These are phyloP conservation scores for Ashbya aceris DNA, from an alignment of 1,139 yeast species.

Conservation along the genomic window DNA sequence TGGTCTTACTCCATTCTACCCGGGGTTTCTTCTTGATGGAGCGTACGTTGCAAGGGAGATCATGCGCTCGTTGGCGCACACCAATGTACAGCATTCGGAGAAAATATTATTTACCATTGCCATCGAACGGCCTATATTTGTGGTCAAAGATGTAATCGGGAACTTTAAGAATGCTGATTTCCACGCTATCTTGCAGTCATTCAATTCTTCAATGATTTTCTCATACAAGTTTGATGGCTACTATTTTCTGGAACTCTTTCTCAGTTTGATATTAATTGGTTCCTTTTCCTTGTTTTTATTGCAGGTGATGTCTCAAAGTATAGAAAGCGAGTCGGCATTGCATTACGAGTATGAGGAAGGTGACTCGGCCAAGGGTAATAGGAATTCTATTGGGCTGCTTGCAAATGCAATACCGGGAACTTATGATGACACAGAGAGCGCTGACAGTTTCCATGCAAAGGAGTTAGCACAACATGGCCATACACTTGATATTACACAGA, in stretches of 20 bases:
- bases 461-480: conserved; percentile 49
- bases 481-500: conserved; percentile 50
- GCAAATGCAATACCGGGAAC: too few species aligned
- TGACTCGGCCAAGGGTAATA: conserved; percentile 10
- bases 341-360: background rate
- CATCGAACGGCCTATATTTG: conserved; percentile 25
- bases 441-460: conserved; percentile 33
- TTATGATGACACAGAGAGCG: too few species aligned
- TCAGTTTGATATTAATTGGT: conserved; percentile 35
- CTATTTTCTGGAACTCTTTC: conserved; percentile 37
- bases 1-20: conserved; percentile 6
- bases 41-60: conserved; percentile 9
- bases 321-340: conserved; percentile 5
- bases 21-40: conserved; percentile 11
- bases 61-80: background rate
- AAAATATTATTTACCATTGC: conserved; percentile 9
- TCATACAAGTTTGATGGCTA: conserved; percentile 34
- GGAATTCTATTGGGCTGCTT: background rate
- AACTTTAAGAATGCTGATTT: background rate
- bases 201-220: conserved; percentile 21
- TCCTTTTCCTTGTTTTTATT: conserved; percentile 33
- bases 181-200: conserved; percentile 3
- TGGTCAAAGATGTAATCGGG: conserved; percentile 10
- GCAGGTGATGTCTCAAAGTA: conserved; percentile 17
- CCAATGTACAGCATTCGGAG: background rate